Evolutionary conservation across 768 basidiomycete species (phyloP), one percentile per base, ranked within the genome.

Genomic region (Lentinula sp.): DNA sequence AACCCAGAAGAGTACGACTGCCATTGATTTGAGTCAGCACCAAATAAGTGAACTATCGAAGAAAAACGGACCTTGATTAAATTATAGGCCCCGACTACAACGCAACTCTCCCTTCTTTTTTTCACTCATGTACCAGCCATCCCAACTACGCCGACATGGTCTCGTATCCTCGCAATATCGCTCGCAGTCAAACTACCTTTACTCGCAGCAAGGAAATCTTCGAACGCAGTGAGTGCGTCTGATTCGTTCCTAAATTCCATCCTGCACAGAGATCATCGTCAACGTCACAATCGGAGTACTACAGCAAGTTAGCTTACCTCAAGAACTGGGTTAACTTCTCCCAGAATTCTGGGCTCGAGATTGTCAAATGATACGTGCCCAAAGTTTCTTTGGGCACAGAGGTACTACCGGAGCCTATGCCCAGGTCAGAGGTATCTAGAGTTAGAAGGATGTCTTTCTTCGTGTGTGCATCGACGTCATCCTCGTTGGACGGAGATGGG

Each of bases 141-240:
- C 32, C 94, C 95, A 45, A 85, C 80, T 28, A 96, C 82, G 4
- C 94, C 94, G 16, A 94, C 89, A 21, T 80, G 78, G 70, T 98
- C 96, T 52, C 96, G 82, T 67, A 98, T 94, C 78, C 84, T 91
- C 13, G 96, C 96, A 60, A 97, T 92, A 70, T 98, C 92, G 62
- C 80, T 86, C 0, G 93, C 86, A 16, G 85, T 90, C 67, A 99
- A 79, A 31, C 81, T 81, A 6, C 85, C 87, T 70, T 95, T 95
- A 71, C 85, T 87, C 0, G 88, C 89, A 18, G 84, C 77, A 65
- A 98, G 81, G 75, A 93, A 96, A 59, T 88, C 85, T 73, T 98
- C 95, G 74, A 93, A 98, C 0, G 88, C 91, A 15, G 74, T 71
- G 34, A 85, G 77, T 1, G 84, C 85, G 65, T 95, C 94, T 40